Percentiles rank a stretch among this genome's conserved stretches.
Conservation (phyloP, 768 basidiomycete species). For the Russula foetens region DNA sequence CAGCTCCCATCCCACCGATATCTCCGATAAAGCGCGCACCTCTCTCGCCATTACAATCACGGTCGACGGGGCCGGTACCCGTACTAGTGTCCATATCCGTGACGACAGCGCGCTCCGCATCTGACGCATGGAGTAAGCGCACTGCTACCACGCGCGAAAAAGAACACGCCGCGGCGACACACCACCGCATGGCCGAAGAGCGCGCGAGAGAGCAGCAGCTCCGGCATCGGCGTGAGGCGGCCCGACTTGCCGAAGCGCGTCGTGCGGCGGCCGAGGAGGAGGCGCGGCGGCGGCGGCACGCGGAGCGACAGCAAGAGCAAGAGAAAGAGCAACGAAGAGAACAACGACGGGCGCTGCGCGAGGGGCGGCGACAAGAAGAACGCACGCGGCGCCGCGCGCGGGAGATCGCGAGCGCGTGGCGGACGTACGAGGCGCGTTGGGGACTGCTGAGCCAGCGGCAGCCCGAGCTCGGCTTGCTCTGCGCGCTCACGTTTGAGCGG, state of each 20-base stretch:
- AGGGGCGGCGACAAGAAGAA: conserved; percentile 36
- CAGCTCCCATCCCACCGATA: neutral
- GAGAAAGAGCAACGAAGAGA: conserved; percentile 26
- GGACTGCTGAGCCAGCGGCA: conserved; percentile 49
- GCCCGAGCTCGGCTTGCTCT: conserved; percentile 43
- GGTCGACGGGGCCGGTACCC: neutral
- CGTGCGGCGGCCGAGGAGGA: conserved; percentile 24
- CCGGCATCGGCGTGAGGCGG: conserved; percentile 6
- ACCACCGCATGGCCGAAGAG: conserved; percentile 1
- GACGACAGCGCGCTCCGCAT: neutral
- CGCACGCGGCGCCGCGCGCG: conserved; percentile 32
- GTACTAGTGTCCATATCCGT: neutral
- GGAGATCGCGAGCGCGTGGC: conserved; percentile 29
- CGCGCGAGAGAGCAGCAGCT: neutral
- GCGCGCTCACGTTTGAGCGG: conserved; percentile 43
- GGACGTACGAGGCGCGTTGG: conserved; percentile 35
- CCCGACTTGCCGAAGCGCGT: conserved; percentile 2
- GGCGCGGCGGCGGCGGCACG: conserved; percentile 40
- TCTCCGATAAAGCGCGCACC: neutral
- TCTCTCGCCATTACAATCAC: neutral
- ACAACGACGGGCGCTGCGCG: conserved; percentile 38
- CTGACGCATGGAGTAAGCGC: neutral
- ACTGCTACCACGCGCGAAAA: neutral
- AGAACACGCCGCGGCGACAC: neutral
- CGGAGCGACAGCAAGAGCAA: conserved; percentile 23